Conservation (phyloP, 352 stramenopile species). For the Phytophthora boehmeriae region DNA sequence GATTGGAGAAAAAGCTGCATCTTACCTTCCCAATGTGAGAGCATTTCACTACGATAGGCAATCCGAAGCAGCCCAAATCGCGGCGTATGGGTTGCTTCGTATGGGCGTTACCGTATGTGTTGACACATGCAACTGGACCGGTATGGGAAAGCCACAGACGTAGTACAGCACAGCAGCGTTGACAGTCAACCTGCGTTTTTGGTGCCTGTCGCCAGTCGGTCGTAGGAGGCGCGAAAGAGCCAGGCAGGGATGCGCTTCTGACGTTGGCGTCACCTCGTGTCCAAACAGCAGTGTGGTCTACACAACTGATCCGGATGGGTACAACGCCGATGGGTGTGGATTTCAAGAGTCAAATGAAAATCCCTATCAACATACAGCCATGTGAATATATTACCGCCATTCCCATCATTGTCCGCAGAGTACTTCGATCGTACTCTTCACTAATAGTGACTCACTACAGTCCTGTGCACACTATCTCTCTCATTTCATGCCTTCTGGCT, state of each 20-base stretch:
- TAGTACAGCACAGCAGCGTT: no score
- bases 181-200: neutral
- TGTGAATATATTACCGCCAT: constrained; percentile 4
- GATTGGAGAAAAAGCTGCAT: neutral
- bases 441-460: constrained; percentile 13
- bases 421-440: constrained; percentile 30
- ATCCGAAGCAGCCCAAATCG: no score
- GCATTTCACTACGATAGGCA: no score
- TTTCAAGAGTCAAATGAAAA: neutral
- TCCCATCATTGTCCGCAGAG: constrained; percentile 14
- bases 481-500: neutral
- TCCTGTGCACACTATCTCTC: constrained; percentile 20
- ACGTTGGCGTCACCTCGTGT: neutral
- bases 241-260: constrained; percentile 1
- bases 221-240: constrained; percentile 1
- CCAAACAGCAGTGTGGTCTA: neutral
- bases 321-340: no score
- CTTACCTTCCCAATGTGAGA: neutral
- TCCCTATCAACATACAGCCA: no score
- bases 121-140: no score
- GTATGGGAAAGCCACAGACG: no score
- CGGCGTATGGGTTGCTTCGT: no score
- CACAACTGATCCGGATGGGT: neutral
- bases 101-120: no score
- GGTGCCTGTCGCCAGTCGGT: neutral